Conservation (phyloP, 345 rosid genomes). For the Ceriops decandra region DNA sequence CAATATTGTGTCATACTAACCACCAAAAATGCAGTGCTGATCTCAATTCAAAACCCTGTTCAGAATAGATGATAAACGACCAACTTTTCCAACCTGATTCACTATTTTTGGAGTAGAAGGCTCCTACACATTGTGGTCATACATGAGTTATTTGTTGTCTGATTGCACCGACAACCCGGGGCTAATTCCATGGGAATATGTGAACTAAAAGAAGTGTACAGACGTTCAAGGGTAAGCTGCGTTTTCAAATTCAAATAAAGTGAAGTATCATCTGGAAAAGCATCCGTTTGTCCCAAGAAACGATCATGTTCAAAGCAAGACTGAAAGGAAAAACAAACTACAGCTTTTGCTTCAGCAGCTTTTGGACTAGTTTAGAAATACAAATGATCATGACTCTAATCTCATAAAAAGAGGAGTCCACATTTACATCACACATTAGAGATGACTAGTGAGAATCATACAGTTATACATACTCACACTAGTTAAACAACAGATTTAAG, state of each 20-base stretch:
- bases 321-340: not conserved
- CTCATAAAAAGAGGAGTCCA: not conserved
- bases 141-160: too few relatives aligned
- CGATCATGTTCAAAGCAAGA: not conserved
- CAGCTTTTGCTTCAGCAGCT: not conserved
- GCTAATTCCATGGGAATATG: not conserved
- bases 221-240: not conserved
- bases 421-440: not conserved
- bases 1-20: too few relatives aligned
- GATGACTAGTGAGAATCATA: not conserved
- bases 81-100: too few relatives aligned
- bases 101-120: too few relatives aligned
- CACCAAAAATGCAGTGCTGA: too few relatives aligned
- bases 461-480: not conserved
- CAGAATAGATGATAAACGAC: too few relatives aligned
- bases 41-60: too few relatives aligned
- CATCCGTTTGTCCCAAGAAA: not conserved
- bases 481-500: not conserved
- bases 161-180: not conserved
- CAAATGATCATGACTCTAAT: not conserved
- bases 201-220: not conserved
- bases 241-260: not conserved
- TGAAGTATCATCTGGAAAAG: not conserved
- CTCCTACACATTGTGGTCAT: too few relatives aligned
- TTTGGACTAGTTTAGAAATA: not conserved